Percentiles rank a stretch among this genome's conserved stretches.
Conservation (phyloP, 1,284 basidiomycete genomes). For the Cutaneotrichosporon sp. region DNA sequence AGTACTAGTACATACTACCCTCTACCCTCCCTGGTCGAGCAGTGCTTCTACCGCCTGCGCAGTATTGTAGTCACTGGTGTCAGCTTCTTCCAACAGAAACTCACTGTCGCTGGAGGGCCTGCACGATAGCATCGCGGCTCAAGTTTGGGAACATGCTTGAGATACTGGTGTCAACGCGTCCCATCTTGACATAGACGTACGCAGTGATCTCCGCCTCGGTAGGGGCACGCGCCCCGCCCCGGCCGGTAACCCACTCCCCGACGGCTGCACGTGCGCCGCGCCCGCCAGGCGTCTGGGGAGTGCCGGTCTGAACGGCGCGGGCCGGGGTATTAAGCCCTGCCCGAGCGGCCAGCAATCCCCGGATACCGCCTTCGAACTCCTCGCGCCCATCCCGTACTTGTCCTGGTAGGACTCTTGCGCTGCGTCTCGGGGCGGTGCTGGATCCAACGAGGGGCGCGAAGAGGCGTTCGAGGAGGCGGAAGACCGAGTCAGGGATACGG, state of each 20-base stretch:
- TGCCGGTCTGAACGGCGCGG: slow-evolving; percentile 12
- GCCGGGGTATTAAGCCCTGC: slow-evolving; percentile 22
- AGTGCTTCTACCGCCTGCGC: slow-evolving; percentile 79
- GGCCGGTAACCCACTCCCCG: slow-evolving; percentile 77
- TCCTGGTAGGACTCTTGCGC: slow-evolving; percentile 63
- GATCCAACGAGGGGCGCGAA: slow-evolving; percentile 67
- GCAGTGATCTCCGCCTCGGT: slow-evolving; percentile 67
- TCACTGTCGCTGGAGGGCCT: slow-evolving; percentile 76
- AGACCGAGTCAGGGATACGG: slow-evolving; percentile 64
- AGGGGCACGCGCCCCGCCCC: slow-evolving; percentile 64
- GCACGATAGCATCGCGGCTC: slow-evolving; percentile 69
- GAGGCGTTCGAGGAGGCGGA: slow-evolving; percentile 58
- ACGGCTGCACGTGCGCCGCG: slow-evolving; percentile 58
- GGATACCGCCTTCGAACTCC: slow-evolving; percentile 40
- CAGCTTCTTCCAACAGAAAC: slow-evolving; percentile 35
- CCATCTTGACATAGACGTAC: slow-evolving; percentile 26
- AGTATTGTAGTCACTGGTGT: slow-evolving; percentile 63
- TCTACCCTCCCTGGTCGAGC: slow-evolving; percentile 39
- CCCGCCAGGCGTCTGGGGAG: slow-evolving; percentile 9
- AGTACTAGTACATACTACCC: slow-evolving; percentile 15
- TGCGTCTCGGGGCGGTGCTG: slow-evolving; percentile 59
- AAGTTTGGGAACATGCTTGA: slow-evolving; percentile 79
- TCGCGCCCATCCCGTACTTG: slow-evolving; percentile 36
- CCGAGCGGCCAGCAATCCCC: slow-evolving; percentile 24
- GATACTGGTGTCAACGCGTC: slow-evolving; percentile 55